Conservation (phyloP, 148 eudicot genomes). For the Vaccinium macrocarpon region DNA sequence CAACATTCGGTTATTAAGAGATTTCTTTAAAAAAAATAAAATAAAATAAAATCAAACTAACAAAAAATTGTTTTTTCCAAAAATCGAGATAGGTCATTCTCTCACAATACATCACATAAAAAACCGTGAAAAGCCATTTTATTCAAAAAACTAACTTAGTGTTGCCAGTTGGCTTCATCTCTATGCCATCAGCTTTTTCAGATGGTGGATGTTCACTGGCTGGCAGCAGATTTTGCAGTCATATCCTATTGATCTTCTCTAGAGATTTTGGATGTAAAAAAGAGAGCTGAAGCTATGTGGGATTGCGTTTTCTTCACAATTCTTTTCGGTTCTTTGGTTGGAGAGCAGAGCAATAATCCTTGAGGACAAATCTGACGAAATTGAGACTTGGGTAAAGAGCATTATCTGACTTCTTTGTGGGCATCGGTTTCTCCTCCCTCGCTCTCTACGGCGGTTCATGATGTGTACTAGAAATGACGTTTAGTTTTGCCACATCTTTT, state of each 20-base stretch:
- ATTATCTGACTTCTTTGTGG: neutral
- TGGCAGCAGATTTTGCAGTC: neutral
- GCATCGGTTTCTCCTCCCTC: neutral
- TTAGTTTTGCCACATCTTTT: neutral
- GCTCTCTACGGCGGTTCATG: neutral
- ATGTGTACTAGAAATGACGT: neutral
- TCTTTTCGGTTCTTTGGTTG: neutral
- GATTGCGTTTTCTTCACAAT: neutral
- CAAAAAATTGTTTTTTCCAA: too few relatives aligned
- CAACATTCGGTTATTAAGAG: neutral
- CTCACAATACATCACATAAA: too few relatives aligned
- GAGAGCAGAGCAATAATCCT: neutral
- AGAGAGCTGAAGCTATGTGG: neutral
- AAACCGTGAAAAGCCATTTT: too few relatives aligned
- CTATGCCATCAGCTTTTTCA: neutral
- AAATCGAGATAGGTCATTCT: too few relatives aligned
- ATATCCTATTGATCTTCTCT: neutral
- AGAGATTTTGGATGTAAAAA: neutral
- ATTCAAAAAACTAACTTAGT: too few relatives aligned
- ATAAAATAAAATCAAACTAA: too few relatives aligned
- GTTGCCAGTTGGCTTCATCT: neutral
- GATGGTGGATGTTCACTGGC: neutral
- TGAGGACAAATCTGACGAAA: neutral
- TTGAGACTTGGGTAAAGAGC: neutral
- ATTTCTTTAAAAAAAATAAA: neutral